phyloP scores from a whole-genome alignment of 2,329 filamentous ascomycete species.

The Juglanconis oblonga region DNA sequence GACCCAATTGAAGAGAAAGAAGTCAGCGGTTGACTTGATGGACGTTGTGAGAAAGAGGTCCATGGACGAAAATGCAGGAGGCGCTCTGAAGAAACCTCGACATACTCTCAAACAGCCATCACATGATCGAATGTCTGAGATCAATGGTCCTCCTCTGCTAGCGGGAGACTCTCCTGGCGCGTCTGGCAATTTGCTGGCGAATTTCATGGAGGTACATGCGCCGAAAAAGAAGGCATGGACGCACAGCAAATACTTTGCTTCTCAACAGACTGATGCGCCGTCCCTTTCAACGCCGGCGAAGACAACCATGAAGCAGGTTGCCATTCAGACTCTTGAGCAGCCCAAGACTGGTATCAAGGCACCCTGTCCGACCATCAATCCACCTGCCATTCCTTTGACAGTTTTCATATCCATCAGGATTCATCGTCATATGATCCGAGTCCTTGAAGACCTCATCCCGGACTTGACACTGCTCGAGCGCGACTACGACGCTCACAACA shows the following conservation, averaged over 20 bases:
- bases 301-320: background rate
- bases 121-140: background rate
- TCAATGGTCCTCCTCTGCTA: background rate
- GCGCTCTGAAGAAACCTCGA: background rate
- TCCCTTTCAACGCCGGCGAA: background rate
- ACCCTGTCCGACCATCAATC: slow-evolving; percentile 18
- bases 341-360: background rate
- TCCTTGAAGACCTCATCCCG: slow-evolving; percentile 23
- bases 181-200: slow-evolving; percentile 20
- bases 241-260: slow-evolving; percentile 21
- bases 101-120: background rate
- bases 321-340: background rate
- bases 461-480: slow-evolving; percentile 26
- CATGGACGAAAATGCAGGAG: background rate
- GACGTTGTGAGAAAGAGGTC: slow-evolving; percentile 1
- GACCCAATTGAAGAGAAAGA: background rate
- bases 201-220: slow-evolving; percentile 26
- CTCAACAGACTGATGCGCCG: background rate
- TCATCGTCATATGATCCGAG: slow-evolving; percentile 16
- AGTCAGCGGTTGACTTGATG: background rate
- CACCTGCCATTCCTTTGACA: slow-evolving; percentile 12
- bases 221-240: slow-evolving; percentile 22
- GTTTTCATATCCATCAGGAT: slow-evolving; percentile 26
- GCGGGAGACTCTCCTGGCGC: slow-evolving; percentile 3
- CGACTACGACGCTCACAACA: slow-evolving; percentile 25